Percentiles rank a stretch among this genome's conserved stretches.
phyloP scores from a whole-genome alignment of 1,139 yeast species.

The Nakaseomyces bracarensis region DNA sequence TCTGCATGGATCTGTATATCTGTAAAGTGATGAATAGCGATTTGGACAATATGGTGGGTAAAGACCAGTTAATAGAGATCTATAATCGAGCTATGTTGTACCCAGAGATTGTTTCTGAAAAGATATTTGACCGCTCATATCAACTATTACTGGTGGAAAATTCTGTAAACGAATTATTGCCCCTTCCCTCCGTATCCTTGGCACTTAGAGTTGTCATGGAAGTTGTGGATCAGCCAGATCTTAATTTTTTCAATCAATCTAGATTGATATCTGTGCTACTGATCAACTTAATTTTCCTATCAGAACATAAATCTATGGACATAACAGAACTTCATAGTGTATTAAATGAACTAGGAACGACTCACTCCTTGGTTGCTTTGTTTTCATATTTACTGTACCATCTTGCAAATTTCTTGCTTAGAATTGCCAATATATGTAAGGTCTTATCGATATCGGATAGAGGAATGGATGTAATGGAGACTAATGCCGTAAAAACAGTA shows the following conservation, averaged over 20 bases:
- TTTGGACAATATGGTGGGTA: background rate
- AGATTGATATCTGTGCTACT: conserved; percentile 18
- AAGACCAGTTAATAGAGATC: background rate
- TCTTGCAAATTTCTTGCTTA: conserved; percentile 17
- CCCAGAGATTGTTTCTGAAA: background rate
- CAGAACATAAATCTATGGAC: conserved; percentile 11
- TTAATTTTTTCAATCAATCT: conserved; percentile 29
- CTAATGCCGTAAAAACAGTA: background rate
- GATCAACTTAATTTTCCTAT: conserved; percentile 14
- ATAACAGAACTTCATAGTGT: conserved; percentile 17
- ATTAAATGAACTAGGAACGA: conserved; percentile 21
- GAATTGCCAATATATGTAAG: conserved; percentile 11
- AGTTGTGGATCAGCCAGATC: conserved; percentile 34
- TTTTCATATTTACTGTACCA: conserved; percentile 26
- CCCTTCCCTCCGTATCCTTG: background rate
- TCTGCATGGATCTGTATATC: conserved; percentile 1
- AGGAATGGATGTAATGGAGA: background rate
- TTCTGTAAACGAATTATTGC: background rate
- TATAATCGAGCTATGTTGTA: background rate
- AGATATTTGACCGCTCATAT: background rate
- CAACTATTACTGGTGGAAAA: background rate
- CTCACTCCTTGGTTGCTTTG: conserved; percentile 27
- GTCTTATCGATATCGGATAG: background rate
- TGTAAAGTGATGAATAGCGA: background rate
- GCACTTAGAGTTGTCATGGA: conserved; percentile 30